phyloP scores from a whole-genome alignment of 129 eudicot genomes.

The Pseudognaphalium luteoalbum region DNA sequence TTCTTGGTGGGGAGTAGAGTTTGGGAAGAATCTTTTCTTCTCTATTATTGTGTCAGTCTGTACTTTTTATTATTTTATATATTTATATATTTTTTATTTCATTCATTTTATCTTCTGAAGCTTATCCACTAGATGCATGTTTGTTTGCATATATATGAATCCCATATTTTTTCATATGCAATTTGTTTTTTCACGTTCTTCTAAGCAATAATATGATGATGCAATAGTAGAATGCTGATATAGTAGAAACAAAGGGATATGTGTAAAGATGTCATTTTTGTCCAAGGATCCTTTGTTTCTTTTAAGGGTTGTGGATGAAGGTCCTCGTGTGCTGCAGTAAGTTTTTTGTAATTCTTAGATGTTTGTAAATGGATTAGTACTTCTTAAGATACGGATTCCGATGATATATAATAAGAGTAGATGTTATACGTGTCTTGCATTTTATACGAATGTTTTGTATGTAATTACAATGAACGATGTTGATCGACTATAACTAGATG shows the following conservation, averaged over 20 bases:
- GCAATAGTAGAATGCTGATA: slow-evolving; percentile 18
- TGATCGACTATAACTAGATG: no score
- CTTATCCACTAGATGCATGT: slow-evolving; percentile 28
- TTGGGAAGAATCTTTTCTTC: slow-evolving; percentile 39
- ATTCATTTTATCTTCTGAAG: slow-evolving; percentile 20
- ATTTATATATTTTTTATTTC: neutral
- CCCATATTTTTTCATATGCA: slow-evolving; percentile 5
- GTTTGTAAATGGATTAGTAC: neutral
- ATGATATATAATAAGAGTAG: no score
- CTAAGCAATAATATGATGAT: neutral
- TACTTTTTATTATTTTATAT: slow-evolving; percentile 8
- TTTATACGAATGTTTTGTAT: no score
- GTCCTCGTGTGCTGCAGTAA: slow-evolving; percentile 6
- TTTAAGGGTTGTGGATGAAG: neutral
- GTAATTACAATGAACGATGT: no score
- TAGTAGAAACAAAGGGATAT: slow-evolving; percentile 10
- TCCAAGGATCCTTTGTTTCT: slow-evolving; percentile 1
- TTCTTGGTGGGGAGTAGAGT: slow-evolving; percentile 32
- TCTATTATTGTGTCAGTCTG: slow-evolving; percentile 39
- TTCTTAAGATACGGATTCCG: neutral
- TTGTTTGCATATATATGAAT: slow-evolving; percentile 21
- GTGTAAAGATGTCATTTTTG: slow-evolving; percentile 24
- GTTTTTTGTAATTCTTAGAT: neutral
- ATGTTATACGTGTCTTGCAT: no score
- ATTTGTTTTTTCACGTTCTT: neutral